Evolutionary conservation across 106 monocot species (phyloP).

Genomic region (Dioscorea zingiberensis): DNA sequence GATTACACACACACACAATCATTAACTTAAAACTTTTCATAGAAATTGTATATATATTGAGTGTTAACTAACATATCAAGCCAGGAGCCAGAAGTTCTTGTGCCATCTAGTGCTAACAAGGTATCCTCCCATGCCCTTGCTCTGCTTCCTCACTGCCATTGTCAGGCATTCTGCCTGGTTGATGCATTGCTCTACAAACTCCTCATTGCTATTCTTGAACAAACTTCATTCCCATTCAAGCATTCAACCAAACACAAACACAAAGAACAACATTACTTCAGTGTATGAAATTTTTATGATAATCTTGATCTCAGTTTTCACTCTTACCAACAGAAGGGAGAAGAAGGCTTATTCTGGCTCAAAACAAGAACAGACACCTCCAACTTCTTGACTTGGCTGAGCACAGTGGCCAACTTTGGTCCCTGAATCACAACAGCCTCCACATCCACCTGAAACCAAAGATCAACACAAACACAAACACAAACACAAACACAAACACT

Average conservation of each 20-base stretch:
- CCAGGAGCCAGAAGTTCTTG: conserved; percentile 87
- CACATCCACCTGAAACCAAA: conserved; percentile 63
- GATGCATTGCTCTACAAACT: conserved; percentile 73
- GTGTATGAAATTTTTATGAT: too few relatives aligned
- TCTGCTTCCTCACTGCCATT: conserved; percentile 74
- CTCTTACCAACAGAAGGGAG: conserved; percentile 36
- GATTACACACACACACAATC: too few relatives aligned
- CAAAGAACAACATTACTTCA: too few relatives aligned
- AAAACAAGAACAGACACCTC: conserved; percentile 72
- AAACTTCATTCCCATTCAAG: too few relatives aligned
- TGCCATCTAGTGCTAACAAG: conserved; percentile 77
- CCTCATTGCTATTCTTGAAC: conserved; percentile 37
- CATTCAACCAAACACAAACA: too few relatives aligned
- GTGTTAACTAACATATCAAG: too few relatives aligned
- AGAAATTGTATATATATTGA: too few relatives aligned
- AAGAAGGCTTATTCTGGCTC: conserved; percentile 55
- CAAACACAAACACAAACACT: conserved; percentile 2
- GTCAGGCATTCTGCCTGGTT: conserved; percentile 69
- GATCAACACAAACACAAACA: neutral
- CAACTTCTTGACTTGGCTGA: conserved; percentile 81
- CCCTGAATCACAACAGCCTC: conserved; percentile 79
- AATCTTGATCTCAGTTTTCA: too few relatives aligned
- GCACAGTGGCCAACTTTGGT: conserved; percentile 65
- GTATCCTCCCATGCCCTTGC: conserved; percentile 65
- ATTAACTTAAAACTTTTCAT: too few relatives aligned